A percentile compares a stretch with the other conserved stretches of the same genome.
Evolutionary conservation across 495 filamentous ascomycete genomes (phyloP).

Genomic region (Xylaria telfairii): DNA sequence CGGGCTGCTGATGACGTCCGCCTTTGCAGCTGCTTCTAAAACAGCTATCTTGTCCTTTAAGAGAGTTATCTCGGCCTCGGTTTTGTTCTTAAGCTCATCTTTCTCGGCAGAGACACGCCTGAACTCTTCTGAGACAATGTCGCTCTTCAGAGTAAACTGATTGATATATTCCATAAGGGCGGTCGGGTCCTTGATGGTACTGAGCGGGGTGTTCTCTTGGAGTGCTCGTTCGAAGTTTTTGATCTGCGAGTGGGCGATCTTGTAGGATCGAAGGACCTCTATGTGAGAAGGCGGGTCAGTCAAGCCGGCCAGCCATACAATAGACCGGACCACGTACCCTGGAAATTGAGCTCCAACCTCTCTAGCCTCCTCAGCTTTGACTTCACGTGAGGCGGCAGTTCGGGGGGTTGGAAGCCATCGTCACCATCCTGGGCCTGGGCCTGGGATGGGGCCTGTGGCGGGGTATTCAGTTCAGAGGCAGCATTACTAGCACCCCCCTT

Average conservation of each 20-base stretch:
- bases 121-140: constrained; percentile 92
- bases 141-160: constrained; percentile 81
- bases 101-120: constrained; percentile 83
- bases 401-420: constrained; percentile 41
- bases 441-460: too few species aligned
- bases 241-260: constrained; percentile 87
- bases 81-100: constrained; percentile 78
- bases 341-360: constrained; percentile 84
- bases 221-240: constrained; percentile 92
- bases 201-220: constrained; percentile 88
- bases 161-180: constrained; percentile 93
- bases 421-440: constrained; percentile 43
- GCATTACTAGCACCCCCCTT: constrained; percentile 38
- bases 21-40: constrained; percentile 31
- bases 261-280: constrained; percentile 92
- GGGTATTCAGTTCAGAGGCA: constrained; percentile 36
- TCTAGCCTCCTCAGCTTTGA: constrained; percentile 77
- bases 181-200: constrained; percentile 83
- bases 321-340: constrained; percentile 63
- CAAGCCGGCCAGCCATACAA: constrained; percentile 12
- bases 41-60: constrained; percentile 39
- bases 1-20: constrained; percentile 28
- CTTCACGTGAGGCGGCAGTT: constrained; percentile 76
- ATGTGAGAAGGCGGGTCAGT: neutral
- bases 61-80: constrained; percentile 62